Conservation (phyloP, 306 rosid genomes). For the Inga laurina region DNA sequence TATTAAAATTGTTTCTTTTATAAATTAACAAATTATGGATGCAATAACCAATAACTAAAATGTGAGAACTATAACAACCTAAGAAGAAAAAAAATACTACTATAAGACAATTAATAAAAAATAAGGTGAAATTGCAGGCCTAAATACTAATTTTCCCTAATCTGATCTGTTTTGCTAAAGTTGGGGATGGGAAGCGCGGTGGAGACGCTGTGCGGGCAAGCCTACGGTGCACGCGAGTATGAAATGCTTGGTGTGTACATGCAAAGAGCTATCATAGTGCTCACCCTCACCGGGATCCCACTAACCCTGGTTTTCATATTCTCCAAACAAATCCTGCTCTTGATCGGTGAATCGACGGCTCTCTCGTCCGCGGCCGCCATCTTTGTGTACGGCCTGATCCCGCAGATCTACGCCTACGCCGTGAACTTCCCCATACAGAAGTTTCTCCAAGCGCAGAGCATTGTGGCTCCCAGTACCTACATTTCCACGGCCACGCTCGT, state of each 20-base stretch:
- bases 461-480: conserved; percentile 63
- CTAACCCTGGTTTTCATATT: conserved; percentile 47
- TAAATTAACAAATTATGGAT: too few species aligned
- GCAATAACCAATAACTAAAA: too few species aligned
- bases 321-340: conserved; percentile 46
- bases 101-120: too few species aligned
- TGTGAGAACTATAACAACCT: too few species aligned
- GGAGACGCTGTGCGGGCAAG: conserved; percentile 82
- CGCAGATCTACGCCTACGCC: conserved; percentile 77
- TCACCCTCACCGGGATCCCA: conserved; percentile 53
- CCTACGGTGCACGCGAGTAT: conserved; percentile 61
- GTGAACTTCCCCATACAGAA: conserved; percentile 81
- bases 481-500: conserved; percentile 52
- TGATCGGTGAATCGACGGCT: conserved; percentile 39
- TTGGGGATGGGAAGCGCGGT: conserved; percentile 92
- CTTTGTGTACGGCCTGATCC: conserved; percentile 73
- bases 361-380: conserved; percentile 55
- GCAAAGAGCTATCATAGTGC: conserved; percentile 57
- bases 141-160: too few species aligned
- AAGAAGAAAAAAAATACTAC: too few species aligned
- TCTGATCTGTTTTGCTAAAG: conserved; percentile 28
- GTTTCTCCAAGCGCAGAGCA: conserved; percentile 74
- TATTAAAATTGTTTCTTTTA: too few species aligned
- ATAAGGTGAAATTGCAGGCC: too few species aligned
- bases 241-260: conserved; percentile 73